A percentile compares a stretch with the other conserved stretches of the same genome.
These are phyloP conservation scores for Ceratobasidium sp. DNA, from an alignment of 1,284 basidiomycete genomes.

Conservation along the genomic window DNA sequence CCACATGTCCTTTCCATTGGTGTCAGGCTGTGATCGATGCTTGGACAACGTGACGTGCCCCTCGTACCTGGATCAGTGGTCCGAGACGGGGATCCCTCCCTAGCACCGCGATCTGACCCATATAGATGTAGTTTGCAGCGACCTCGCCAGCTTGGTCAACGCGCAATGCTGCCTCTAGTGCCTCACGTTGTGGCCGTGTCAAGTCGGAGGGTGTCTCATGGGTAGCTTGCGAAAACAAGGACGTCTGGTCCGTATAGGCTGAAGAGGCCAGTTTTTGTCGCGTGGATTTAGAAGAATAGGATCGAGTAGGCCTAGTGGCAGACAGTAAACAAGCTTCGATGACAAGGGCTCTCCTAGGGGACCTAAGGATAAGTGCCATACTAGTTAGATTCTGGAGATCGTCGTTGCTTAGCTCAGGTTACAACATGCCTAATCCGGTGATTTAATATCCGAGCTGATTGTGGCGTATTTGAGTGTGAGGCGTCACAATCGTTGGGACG, in stretches of 20 bases:
- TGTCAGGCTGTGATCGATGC: neutral
- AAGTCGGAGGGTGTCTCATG: constrained; percentile 31
- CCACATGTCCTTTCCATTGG: constrained; percentile 83
- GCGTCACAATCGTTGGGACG: neutral
- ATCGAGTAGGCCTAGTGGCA: neutral
- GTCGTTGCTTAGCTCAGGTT: neutral
- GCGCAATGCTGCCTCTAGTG: constrained; percentile 71
- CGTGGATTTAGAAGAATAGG: neutral
- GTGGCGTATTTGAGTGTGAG: neutral
- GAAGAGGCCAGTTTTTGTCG: neutral
- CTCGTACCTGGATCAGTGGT: constrained; percentile 75
- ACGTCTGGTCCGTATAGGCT: constrained; percentile 1
- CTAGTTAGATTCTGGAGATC: neutral
- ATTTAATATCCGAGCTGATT: neutral
- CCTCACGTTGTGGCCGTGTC: constrained; percentile 53
- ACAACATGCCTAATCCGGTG: neutral
- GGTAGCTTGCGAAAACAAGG: constrained; percentile 5
- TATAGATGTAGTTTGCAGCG: constrained; percentile 92
- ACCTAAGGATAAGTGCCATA: neutral
- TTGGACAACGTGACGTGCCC: neutral
- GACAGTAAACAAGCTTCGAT: neutral
- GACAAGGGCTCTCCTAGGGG: neutral
- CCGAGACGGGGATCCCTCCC: constrained; percentile 68
- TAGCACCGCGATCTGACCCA: constrained; percentile 78
- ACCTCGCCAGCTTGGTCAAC: constrained; percentile 94